A percentile compares a stretch with the other conserved stretches of the same genome.
These are phyloP conservation scores for Aspergillus pseudonomiae DNA, from an alignment of 2,329 filamentous ascomycete species.

Conservation along the genomic window DNA sequence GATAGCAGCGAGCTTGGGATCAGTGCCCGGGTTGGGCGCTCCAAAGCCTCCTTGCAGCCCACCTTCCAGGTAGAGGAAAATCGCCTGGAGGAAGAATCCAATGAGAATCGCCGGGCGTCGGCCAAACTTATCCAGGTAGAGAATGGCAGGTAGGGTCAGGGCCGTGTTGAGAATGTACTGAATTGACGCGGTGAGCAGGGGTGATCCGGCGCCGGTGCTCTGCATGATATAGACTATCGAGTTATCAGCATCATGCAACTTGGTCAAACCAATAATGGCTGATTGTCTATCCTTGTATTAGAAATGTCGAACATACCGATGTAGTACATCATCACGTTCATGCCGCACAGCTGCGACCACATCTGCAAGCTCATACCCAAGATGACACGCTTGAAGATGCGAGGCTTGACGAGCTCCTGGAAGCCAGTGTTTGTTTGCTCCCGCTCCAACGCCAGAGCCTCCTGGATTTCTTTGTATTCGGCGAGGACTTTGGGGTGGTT, in stretches of 20 bases:
- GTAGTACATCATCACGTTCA: slow-evolving; percentile 75
- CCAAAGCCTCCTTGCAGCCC: slow-evolving; percentile 36
- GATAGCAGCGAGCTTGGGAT: slow-evolving; percentile 20
- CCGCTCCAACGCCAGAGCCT: slow-evolving; percentile 71
- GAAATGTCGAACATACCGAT: slow-evolving; percentile 42
- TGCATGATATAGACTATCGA: slow-evolving; percentile 61
- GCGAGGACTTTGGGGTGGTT: slow-evolving; percentile 65
- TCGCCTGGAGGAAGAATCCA: slow-evolving; percentile 64
- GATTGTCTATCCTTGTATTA: not conserved
- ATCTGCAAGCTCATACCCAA: slow-evolving; percentile 73
- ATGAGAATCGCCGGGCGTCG: slow-evolving; percentile 67
- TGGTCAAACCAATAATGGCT: fast-evolving
- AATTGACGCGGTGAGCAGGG: slow-evolving; percentile 67
- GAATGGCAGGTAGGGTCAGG: slow-evolving; percentile 73
- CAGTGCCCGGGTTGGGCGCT: slow-evolving; percentile 5
- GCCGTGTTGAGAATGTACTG: slow-evolving; percentile 77
- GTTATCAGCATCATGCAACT: not conserved
- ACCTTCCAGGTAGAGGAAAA: slow-evolving; percentile 43
- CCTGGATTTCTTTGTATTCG: slow-evolving; percentile 71
- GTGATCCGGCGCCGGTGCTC: slow-evolving; percentile 59
- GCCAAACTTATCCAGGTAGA: slow-evolving; percentile 74
- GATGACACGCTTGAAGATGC: slow-evolving; percentile 70
- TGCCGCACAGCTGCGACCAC: slow-evolving; percentile 73
- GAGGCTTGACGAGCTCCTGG: slow-evolving; percentile 69
- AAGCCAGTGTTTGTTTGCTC: slow-evolving; percentile 70